Evolutionary conservation across 2,329 filamentous ascomycete species (phyloP), one percentile per base, ranked within the genome.

Genomic region (Trichoderma oligosporum): DNA sequence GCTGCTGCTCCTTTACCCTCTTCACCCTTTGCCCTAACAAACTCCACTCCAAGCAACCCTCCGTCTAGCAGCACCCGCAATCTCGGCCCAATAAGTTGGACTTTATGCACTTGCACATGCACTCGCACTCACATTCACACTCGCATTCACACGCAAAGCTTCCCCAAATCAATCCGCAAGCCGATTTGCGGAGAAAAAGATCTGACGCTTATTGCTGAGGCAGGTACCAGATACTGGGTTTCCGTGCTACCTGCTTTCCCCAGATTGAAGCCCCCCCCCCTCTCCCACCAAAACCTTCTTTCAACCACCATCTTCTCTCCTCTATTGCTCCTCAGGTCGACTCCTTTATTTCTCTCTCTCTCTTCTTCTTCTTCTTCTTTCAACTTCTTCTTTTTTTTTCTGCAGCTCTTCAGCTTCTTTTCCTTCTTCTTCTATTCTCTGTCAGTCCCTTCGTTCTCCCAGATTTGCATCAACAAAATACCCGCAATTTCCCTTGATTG

Each of bases 231-330:
- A 56, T 44, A 41, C 46, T 33, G 44, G 44, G 44, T n/a, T n/a
- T n/a, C n/a, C n/a, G 39, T 49, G 56, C 58, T 48, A 60, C 58
- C 56, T 45, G 36, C 45, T 54, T 35, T 48, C 56, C 56, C 39
- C 41, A 56, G 54, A 52, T 58, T n/a, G n/a, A n/a, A n/a, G n/a
- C n/a, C n/a, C n/a, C n/a, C n/a, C n/a, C n/a, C n/a, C n/a, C n/a
- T n/a, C 57, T 35, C 24, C 52, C 44, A 12, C 42, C 20, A 22
- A 41, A 60, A 60, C 58, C 58, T 60, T 60, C 56, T 60, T 60
- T 58, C 56, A 49, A 60, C 58, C 12, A 36, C 55, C 33, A 25
- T 27, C 36, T 31, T 8, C 35, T 9, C 31, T 41, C 29, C 41
- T 35, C 25, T 29, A 25, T 29, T n/a, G n/a, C n/a, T n/a, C n/a